phyloP scores from a whole-genome alignment of 805 yeast species.

The Yamadazyma scolyti region DNA sequence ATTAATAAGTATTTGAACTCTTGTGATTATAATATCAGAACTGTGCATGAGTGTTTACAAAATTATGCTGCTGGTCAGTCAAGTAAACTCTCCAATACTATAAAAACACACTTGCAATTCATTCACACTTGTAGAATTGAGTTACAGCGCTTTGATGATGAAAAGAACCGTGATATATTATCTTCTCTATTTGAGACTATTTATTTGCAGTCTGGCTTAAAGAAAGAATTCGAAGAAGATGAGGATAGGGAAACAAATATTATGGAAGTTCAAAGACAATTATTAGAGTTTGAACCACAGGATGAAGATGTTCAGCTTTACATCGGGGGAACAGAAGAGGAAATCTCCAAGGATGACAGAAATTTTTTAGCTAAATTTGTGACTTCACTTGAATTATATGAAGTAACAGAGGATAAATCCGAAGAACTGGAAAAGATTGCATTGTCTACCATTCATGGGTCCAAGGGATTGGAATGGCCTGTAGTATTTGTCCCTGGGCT shows the following conservation, averaged over 20 bases:
- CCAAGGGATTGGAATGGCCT: conserved; percentile 96
- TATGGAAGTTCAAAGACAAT: conserved; percentile 34
- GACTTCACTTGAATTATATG: conserved; percentile 32
- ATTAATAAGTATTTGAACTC: conserved; percentile 13
- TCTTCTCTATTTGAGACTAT: too few relatives aligned
- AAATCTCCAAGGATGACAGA: conserved; percentile 10
- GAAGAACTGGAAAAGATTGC: conserved; percentile 26
- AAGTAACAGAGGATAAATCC: conserved; percentile 13
- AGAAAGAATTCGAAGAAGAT: conserved; percentile 22
- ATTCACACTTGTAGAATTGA: too few relatives aligned
- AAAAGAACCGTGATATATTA: too few relatives aligned
- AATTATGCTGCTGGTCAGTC: too few relatives aligned
- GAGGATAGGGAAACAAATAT: conserved; percentile 32
- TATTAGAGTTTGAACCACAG: conserved; percentile 30
- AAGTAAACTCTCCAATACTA: too few relatives aligned
- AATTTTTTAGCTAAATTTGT: conserved; percentile 23
- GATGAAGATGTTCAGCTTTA: conserved; percentile 18
- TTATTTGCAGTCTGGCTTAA: conserved; percentile 25
- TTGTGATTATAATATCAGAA: conserved; percentile 7
- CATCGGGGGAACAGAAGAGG: conserved; percentile 11
- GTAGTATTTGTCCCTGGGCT: conserved; percentile 79
- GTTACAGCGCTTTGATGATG: too few relatives aligned
- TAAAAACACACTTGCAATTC: too few relatives aligned
- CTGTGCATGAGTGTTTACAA: conserved; percentile 16
- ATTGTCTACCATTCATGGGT: conserved; percentile 83